Conservation (phyloP, 2,329 filamentous ascomycete species). For the Cytospora piceae region DNA sequence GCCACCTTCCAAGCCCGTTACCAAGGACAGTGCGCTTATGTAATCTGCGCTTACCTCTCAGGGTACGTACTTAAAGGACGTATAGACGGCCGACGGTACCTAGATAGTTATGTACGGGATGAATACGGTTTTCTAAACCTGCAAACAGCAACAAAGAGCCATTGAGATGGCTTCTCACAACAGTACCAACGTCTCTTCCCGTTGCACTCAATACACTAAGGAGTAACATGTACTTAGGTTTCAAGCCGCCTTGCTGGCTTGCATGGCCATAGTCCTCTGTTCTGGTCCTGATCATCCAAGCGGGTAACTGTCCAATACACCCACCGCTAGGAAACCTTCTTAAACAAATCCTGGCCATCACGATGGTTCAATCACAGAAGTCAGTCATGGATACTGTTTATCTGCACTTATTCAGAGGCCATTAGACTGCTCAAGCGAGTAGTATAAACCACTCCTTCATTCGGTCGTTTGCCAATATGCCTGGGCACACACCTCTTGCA, state of each 20-base stretch:
- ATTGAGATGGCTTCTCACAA: not conserved
- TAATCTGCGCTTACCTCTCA: not conserved
- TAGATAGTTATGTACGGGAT: no score
- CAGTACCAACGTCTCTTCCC: not conserved
- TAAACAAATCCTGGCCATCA: not conserved
- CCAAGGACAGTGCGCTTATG: not conserved
- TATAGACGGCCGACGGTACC: no score
- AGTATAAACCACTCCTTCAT: not conserved
- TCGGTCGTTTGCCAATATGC: not conserved
- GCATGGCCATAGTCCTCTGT: not conserved
- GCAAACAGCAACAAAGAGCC: not conserved
- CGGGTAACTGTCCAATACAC: not conserved
- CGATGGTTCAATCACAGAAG: not conserved
- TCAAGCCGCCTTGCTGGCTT: not conserved
- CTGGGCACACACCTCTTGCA: not conserved
- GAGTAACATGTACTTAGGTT: not conserved
- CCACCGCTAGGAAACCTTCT: not conserved
- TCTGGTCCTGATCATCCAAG: not conserved
- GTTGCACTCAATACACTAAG: not conserved
- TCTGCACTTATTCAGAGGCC: no score
- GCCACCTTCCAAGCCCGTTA: not conserved
- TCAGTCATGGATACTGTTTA: not conserved
- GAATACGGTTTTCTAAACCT: not conserved
- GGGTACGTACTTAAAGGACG: not conserved
- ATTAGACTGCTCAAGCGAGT: not conserved